Conservation (phyloP, 2,329 filamentous ascomycete genomes). For the Verticillium isaacii region DNA sequence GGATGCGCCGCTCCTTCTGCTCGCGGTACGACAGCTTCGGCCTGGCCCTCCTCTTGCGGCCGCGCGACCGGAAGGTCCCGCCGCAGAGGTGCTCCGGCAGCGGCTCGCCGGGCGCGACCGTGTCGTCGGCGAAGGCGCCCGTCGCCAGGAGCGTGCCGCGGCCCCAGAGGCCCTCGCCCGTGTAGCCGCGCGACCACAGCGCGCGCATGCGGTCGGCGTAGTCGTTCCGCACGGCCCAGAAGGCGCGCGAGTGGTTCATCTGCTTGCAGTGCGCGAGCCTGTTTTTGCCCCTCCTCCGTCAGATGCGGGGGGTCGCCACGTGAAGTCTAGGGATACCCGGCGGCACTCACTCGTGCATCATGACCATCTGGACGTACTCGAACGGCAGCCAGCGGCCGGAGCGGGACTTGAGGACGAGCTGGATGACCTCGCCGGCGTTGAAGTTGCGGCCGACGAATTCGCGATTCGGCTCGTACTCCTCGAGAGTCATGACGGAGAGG, state of each 20-base stretch:
- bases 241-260: slow-evolving; percentile 82
- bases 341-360: slow-evolving; percentile 71
- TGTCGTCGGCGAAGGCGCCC: slow-evolving; percentile 53
- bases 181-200: slow-evolving; percentile 67
- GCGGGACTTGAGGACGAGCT: slow-evolving; percentile 71
- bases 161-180: slow-evolving; percentile 81
- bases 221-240: slow-evolving; percentile 73
- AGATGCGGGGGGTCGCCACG: too few species aligned
- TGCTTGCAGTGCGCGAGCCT: slow-evolving; percentile 78
- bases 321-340: too few species aligned
- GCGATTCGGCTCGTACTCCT: slow-evolving; percentile 75
- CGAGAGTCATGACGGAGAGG: slow-evolving; percentile 64
- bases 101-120: slow-evolving; percentile 46
- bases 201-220: slow-evolving; percentile 67
- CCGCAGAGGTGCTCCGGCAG: slow-evolving; percentile 74
- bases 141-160: slow-evolving; percentile 59
- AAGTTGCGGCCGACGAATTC: slow-evolving; percentile 89
- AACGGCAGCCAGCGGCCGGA: slow-evolving; percentile 72
- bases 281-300: slow-evolving; percentile 11
- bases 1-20: slow-evolving; percentile 64
- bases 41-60: slow-evolving; percentile 50
- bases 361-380: slow-evolving; percentile 84
- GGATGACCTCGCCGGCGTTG: slow-evolving; percentile 82
- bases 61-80: slow-evolving; percentile 64
- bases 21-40: slow-evolving; percentile 62